phyloP scores from a whole-genome alignment of 164 flowering plant species.

The Tinospora cordifolia region DNA sequence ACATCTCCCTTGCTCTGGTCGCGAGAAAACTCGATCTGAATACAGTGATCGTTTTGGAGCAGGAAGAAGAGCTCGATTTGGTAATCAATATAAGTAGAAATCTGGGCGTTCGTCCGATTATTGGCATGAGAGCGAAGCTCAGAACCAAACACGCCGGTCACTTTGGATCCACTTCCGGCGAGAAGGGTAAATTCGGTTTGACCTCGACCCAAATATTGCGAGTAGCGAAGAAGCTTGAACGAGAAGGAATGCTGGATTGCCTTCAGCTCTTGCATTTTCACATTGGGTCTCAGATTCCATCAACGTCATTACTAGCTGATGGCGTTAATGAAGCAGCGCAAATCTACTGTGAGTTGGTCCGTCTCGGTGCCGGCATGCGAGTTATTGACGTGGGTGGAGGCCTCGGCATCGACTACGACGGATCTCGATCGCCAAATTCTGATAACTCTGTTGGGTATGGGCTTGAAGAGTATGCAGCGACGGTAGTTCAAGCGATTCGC shows the following conservation, averaged over 20 bases:
- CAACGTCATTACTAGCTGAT: slow-evolving; percentile 61
- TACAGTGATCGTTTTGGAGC: slow-evolving; percentile 87
- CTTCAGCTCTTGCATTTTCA: slow-evolving; percentile 86
- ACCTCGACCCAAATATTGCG: slow-evolving; percentile 67
- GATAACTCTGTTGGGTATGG: slow-evolving; percentile 77
- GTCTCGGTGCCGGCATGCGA: slow-evolving; percentile 82
- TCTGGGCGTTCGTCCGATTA: slow-evolving; percentile 56
- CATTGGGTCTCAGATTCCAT: slow-evolving; percentile 94
- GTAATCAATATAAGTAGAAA: slow-evolving; percentile 59
- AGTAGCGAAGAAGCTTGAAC: slow-evolving; percentile 59
- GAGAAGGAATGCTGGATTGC: slow-evolving; percentile 73
- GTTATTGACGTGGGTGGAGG: slow-evolving; percentile 94
- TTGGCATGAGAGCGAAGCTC: slow-evolving; percentile 87
- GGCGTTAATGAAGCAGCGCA: slow-evolving; percentile 89
- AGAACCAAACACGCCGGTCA: slow-evolving; percentile 94
- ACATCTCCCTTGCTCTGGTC: slow-evolving; percentile 70
- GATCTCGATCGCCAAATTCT: slow-evolving; percentile 63
- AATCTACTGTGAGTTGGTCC: slow-evolving; percentile 80
- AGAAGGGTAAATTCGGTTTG: slow-evolving; percentile 91
- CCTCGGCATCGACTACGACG: slow-evolving; percentile 92
- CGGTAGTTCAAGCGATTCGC: slow-evolving; percentile 64
- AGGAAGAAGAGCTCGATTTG: slow-evolving; percentile 87
- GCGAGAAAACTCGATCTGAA: slow-evolving; percentile 63
- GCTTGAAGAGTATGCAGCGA: slow-evolving; percentile 72
- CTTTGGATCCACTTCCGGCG: slow-evolving; percentile 98